A percentile compares a stretch with the other conserved stretches of the same genome.
phyloP scores from a whole-genome alignment of 2,329 filamentous ascomycete species.

The Hymenoscyphus repandus region DNA sequence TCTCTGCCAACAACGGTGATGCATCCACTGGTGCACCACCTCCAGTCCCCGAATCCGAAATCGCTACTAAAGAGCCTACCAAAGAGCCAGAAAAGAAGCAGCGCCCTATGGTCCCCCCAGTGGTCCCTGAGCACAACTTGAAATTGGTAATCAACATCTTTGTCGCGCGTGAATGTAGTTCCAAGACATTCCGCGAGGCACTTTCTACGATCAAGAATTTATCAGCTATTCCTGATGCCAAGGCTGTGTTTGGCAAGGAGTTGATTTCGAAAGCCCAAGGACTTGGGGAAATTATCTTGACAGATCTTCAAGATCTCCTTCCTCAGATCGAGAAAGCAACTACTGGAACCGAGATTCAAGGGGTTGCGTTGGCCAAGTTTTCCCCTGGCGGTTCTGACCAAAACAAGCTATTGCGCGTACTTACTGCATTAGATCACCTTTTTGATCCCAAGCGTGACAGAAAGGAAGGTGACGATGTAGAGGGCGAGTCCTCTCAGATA shows the following conservation, averaged over 20 bases:
- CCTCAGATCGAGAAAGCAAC: slow-evolving; percentile 82
- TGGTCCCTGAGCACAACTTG: slow-evolving; percentile 84
- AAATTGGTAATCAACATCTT: slow-evolving; percentile 95
- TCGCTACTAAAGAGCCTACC: slow-evolving; percentile 20
- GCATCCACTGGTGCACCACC: slow-evolving; percentile 18
- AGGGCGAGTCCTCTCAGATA: slow-evolving; percentile 48
- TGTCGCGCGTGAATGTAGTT: slow-evolving; percentile 90
- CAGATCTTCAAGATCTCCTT: slow-evolving; percentile 78
- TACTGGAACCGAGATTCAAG: slow-evolving; percentile 91
- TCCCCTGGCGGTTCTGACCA: slow-evolving; percentile 94
- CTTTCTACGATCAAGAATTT: slow-evolving; percentile 98
- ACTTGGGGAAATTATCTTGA: slow-evolving; percentile 77
- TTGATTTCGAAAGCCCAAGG: slow-evolving; percentile 81
- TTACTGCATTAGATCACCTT: slow-evolving; percentile 92
- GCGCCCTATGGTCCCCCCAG: slow-evolving; percentile 66
- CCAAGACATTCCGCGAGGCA: slow-evolving; percentile 96
- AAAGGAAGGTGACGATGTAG: slow-evolving; percentile 41
- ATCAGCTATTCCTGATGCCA: slow-evolving; percentile 85
- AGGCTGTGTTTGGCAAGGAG: slow-evolving; percentile 87
- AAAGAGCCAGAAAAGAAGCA: slow-evolving; percentile 31
- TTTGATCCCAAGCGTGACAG: slow-evolving; percentile 75
- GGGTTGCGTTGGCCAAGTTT: slow-evolving; percentile 88
- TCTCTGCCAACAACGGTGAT: slow-evolving; percentile 15
- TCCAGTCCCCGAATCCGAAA: slow-evolving; percentile 20
- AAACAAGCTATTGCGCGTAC: slow-evolving; percentile 85